phyloP scores from a whole-genome alignment of 345 rosid genomes.

The Camelina sativa region DNA sequence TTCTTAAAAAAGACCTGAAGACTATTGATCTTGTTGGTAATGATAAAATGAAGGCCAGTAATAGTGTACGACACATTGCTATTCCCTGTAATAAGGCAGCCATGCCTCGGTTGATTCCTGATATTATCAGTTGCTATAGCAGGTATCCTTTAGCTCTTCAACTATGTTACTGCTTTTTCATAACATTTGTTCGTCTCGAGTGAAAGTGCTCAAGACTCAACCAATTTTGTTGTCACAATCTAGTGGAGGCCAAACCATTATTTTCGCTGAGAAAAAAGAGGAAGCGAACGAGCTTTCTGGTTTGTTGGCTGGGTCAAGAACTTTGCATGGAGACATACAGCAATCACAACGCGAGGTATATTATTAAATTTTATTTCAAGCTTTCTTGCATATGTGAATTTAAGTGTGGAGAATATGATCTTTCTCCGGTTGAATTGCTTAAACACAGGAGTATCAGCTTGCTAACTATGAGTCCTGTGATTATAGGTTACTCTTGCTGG shows the following conservation, averaged over 20 bases:
- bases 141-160: conserved; percentile 52
- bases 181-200: neutral
- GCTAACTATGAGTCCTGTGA: conserved; percentile 16
- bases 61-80: conserved; percentile 82
- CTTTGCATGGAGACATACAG: conserved; percentile 95
- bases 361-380: neutral
- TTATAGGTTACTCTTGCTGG: conserved; percentile 86
- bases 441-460: conserved; percentile 2
- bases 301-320: conserved; percentile 77
- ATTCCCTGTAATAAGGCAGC: conserved; percentile 81
- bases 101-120: conserved; percentile 81
- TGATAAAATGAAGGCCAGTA: conserved; percentile 98
- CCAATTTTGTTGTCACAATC: conserved; percentile 26
- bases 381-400: neutral
- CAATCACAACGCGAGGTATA: conserved; percentile 92
- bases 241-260: conserved; percentile 94
- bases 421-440: neutral
- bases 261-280: conserved; percentile 88
- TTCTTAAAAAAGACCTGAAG: conserved; percentile 73
- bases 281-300: conserved; percentile 92
- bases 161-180: neutral
- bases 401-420: neutral
- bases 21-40: conserved; percentile 98
- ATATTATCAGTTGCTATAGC: conserved; percentile 88
- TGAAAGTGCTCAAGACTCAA: conserved; percentile 5